Conservation (phyloP, 441 rosid species). For the Erodium moschatum region DNA sequence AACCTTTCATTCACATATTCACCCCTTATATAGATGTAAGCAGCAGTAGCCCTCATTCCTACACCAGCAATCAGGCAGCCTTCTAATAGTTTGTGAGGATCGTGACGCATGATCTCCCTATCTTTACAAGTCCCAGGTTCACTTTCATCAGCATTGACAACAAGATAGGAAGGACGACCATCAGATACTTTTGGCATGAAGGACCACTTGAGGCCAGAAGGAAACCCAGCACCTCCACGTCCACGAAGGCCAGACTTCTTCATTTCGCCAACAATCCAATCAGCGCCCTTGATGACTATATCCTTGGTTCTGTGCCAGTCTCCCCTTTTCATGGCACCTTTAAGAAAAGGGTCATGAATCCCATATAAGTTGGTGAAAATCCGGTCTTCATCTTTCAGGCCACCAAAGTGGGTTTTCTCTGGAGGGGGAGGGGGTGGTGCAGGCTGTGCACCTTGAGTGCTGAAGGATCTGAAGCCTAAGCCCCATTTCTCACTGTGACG, state of each 20-base stretch:
- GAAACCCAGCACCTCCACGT: slow-evolving; percentile 99
- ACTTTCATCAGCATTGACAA: slow-evolving; percentile 98
- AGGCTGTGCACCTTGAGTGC: slow-evolving; percentile 78
- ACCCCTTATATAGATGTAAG: slow-evolving; percentile 93
- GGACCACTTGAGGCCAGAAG: slow-evolving; percentile 97
- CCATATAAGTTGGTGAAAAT: slow-evolving; percentile 91
- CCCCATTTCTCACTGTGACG: slow-evolving; percentile 40
- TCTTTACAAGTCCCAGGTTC: slow-evolving; percentile 99
- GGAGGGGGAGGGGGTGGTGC: slow-evolving; percentile 81
- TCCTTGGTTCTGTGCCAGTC: slow-evolving; percentile 97
- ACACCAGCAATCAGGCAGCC: slow-evolving; percentile 99
- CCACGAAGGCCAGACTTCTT: slow-evolving; percentile 97
- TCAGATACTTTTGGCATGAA: slow-evolving; percentile 98
- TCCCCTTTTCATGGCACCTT: slow-evolving; percentile 93
- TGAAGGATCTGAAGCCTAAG: slow-evolving; percentile 50
- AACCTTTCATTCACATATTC: slow-evolving; percentile 85
- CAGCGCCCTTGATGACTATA: slow-evolving; percentile 87
- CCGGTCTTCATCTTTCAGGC: slow-evolving; percentile 88
- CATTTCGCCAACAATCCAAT: slow-evolving; percentile 92
- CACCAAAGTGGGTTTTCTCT: slow-evolving; percentile 96
- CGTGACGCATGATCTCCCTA: slow-evolving; percentile 96
- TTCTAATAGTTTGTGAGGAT: slow-evolving; percentile 92
- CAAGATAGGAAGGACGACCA: slow-evolving; percentile 96
- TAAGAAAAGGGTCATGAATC: slow-evolving; percentile 81
- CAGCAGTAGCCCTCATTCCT: slow-evolving; percentile 96